Evolutionary conservation across 2,329 filamentous ascomycete species (phyloP), one percentile per base, ranked within the genome.

Genomic region (Epichloe hybrida): DNA sequence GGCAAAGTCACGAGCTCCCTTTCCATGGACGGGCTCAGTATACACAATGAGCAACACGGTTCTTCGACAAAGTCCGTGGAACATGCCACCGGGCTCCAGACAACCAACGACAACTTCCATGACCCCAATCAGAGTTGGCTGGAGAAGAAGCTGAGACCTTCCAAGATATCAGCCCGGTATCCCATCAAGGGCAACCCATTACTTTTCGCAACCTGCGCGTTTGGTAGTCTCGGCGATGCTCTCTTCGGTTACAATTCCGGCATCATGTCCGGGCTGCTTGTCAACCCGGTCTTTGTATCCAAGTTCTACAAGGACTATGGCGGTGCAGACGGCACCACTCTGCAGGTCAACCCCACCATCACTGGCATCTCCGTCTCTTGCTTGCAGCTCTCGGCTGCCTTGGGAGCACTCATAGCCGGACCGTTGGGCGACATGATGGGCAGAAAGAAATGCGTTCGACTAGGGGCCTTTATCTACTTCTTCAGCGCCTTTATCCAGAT

Each of bases 391-490:
- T 51, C 53, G 12, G 53, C 53, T 36, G 53, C 53, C 23, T 1
- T 55, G 1, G 53, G 53, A 13, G 49, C 53, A 12, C 38, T 55
- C 17, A 21, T 55, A 5, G 43, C 53, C 6, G 51, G 51, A 37
- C 38, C 13, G 27, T 38, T 55, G 12, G 53, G 53, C 17, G 53
- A 55, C 40, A 52, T 53, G 49, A 50, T 55, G 13, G 53, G 53
- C 27, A 48, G 53, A 21, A 55, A 53, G 47, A 55, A 45, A 35
- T 53, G 49, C 9, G 53, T 55, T 17, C 49, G 53, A 5, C 21
- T 55, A 3, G 53, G 53, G 3, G 53, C 49, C 5, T 52, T 55
- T 50, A 53, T 55, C 40, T 55, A 55, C 52, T 50, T 55, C 41
- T 43, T 49, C n/a, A 53, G 52, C n/a, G 53, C 53, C 36, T 55